A percentile compares a stretch with the other conserved stretches of the same genome.
phyloP scores from a whole-genome alignment of 768 basidiomycete species.

The Rhodotorula graminis region DNA sequence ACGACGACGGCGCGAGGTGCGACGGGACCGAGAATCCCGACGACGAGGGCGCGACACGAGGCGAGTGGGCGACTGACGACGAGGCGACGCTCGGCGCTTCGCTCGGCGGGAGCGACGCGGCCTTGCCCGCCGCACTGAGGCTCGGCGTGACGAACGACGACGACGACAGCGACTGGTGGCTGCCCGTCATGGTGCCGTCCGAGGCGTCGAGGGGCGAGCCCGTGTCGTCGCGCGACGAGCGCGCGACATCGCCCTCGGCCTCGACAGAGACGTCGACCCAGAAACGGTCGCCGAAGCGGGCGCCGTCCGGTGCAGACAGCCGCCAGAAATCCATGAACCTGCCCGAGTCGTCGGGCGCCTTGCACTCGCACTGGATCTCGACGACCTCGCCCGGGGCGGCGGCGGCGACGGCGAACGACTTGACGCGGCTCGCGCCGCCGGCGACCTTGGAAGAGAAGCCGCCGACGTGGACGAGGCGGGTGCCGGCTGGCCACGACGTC shows the following conservation, averaged over 20 bases:
- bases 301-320: constrained; percentile 12
- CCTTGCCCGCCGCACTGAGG: constrained; percentile 15
- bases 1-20: background rate
- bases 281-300: constrained; percentile 28
- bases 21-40: constrained; percentile 12
- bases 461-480: constrained; percentile 39
- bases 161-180: background rate
- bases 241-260: constrained; percentile 10
- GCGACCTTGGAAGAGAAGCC: constrained; percentile 15
- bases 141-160: constrained; percentile 26
- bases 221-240: no score
- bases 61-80: background rate
- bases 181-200: background rate
- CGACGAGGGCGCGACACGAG: background rate
- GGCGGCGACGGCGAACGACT: background rate
- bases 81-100: background rate
- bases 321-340: constrained; percentile 32
- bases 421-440: no score
- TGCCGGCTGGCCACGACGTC: constrained; percentile 15
- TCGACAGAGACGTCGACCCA: constrained; percentile 35
- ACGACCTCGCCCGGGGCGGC: constrained; percentile 15
- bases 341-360: constrained; percentile 34
- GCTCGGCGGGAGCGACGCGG: constrained; percentile 8
- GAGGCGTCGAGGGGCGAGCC: background rate
- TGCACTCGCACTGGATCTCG: constrained; percentile 29